These are phyloP conservation scores for Penicillium crystallinum DNA, from an alignment of 495 filamentous ascomycete species.

Conservation along the genomic window DNA sequence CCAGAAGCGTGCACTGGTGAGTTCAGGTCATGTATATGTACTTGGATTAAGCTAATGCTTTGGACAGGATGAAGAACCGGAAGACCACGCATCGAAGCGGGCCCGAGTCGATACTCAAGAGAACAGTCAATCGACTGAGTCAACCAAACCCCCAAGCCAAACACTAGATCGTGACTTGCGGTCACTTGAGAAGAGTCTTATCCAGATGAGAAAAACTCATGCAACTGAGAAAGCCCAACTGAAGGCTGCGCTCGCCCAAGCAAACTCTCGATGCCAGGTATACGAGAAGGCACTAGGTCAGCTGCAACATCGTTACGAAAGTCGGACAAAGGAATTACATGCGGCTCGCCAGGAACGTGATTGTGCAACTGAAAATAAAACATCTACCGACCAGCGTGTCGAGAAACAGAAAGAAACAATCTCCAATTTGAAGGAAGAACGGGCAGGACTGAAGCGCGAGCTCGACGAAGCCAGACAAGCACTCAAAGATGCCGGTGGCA, in stretches of 20 bases:
- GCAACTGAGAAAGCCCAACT: constrained; percentile 28
- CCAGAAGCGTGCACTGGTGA: constrained; percentile 37
- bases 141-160: constrained; percentile 28
- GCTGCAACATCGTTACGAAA: constrained; percentile 45
- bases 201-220: constrained; percentile 33
- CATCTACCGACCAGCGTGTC: constrained; percentile 26
- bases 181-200: constrained; percentile 29
- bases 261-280: constrained; percentile 21
- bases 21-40: constrained; percentile 3
- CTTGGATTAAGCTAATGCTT: constrained; percentile 5
- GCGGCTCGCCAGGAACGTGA: constrained; percentile 36
- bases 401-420: constrained; percentile 42
- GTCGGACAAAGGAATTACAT: constrained; percentile 32
- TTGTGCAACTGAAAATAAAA: constrained; percentile 16
- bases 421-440: constrained; percentile 45
- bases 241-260: constrained; percentile 18
- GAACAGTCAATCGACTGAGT: constrained; percentile 32
- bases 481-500: constrained; percentile 47
- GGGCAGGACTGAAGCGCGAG: constrained; percentile 41
- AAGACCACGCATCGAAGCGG: constrained; percentile 28
- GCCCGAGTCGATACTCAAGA: constrained; percentile 28
- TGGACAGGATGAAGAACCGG: constrained; percentile 25
- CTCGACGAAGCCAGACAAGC: constrained; percentile 43
- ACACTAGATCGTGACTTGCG: constrained; percentile 28
- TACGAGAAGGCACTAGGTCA: constrained; percentile 23